phyloP scores from a whole-genome alignment of 2,329 filamentous ascomycete genomes.

The Colletotrichum noveboracense region DNA sequence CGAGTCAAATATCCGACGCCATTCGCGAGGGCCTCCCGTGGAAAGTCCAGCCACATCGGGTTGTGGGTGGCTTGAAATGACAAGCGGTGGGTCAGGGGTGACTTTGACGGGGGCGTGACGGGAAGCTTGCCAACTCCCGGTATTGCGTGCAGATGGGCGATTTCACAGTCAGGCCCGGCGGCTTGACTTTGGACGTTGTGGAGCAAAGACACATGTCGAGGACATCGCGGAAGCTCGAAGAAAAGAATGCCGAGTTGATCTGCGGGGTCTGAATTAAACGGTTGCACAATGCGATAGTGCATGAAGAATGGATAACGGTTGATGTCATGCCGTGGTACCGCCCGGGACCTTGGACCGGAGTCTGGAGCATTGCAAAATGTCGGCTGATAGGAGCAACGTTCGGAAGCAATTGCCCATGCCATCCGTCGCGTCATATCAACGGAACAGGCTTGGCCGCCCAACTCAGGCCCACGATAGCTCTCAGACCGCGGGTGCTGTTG shows the following conservation, averaged over 20 bases:
- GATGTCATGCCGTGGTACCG: not conserved
- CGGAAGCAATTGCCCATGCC: not conserved
- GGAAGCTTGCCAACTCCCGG: not conserved
- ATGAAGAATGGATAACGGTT: not conserved
- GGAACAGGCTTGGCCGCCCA: not conserved
- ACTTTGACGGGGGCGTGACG: not conserved
- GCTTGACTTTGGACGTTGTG: not conserved
- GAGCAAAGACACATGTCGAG: not conserved
- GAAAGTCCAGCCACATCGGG: not conserved
- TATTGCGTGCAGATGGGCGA: not conserved
- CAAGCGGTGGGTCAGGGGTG: not conserved
- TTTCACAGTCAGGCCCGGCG: not conserved
- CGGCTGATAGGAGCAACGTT: not conserved
- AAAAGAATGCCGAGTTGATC: not conserved
- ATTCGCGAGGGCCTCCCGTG: not conserved
- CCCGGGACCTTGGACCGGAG: not conserved
- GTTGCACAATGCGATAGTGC: not conserved
- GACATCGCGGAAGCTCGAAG: not conserved
- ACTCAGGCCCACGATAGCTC: not conserved
- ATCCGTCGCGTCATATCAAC: not conserved
- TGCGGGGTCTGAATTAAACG: not conserved
- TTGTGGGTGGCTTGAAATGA: slow-evolving; percentile 5
- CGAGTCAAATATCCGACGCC: not conserved
- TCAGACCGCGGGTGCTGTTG: not conserved
- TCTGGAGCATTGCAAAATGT: not conserved